Evolutionary conservation across 179 eudicot genomes (phyloP).

Genomic region (Patellifolia procumbens): DNA sequence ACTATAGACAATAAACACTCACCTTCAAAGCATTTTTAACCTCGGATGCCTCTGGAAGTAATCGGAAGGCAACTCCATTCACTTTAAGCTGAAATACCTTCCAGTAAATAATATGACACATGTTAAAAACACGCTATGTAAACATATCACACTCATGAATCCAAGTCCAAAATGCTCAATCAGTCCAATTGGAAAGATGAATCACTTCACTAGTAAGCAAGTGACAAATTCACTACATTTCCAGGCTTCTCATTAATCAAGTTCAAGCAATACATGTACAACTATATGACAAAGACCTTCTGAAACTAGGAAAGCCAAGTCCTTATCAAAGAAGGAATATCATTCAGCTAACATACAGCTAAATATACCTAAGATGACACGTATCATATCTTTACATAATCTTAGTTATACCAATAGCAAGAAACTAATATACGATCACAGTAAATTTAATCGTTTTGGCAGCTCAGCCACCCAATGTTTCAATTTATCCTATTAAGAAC

Average conservation of each 20-base stretch:
- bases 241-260: too few species aligned
- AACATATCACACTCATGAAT: neutral
- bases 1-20: slow-evolving; percentile 21
- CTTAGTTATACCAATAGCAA: too few species aligned
- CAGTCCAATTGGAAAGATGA: neutral
- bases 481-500: neutral
- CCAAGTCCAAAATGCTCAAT: neutral
- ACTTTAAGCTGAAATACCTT: slow-evolving; percentile 75
- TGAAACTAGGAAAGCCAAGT: too few species aligned
- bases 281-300: too few species aligned
- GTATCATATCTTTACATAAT: too few species aligned
- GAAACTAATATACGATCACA: neutral
- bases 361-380: too few species aligned
- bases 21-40: slow-evolving; percentile 68
- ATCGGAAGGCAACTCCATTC: slow-evolving; percentile 81
- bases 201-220: neutral
- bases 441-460: neutral
- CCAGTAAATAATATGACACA: slow-evolving; percentile 19
- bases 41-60: slow-evolving; percentile 75
- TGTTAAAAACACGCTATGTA: neutral
- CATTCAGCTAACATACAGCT: too few species aligned
- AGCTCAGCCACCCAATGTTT: neutral
- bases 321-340: too few species aligned
- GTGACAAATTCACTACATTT: too few species aligned
- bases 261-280: too few species aligned